A percentile compares a stretch with the other conserved stretches of the same genome.
phyloP scores from a whole-genome alignment of 2,329 filamentous ascomycete species.

The Colletotrichum destructivum region DNA sequence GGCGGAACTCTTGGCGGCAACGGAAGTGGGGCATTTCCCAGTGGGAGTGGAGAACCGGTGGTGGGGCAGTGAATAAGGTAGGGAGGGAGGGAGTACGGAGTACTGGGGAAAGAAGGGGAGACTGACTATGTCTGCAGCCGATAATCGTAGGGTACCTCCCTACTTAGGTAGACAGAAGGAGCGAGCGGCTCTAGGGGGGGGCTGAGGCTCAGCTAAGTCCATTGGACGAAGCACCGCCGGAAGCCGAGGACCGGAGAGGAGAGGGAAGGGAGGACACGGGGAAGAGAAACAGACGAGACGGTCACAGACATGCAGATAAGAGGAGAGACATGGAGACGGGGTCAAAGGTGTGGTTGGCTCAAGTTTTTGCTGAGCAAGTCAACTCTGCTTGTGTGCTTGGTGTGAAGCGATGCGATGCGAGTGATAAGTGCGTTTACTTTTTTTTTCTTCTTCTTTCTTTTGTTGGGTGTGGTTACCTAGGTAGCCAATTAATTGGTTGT shows the following conservation, averaged over 20 bases:
- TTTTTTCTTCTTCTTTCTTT: neutral
- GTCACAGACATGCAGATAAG: neutral
- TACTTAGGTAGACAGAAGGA: neutral
- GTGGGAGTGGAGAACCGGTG: slow-evolving; percentile 27
- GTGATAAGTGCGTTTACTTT: slow-evolving; percentile 12
- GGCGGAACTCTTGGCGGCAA: slow-evolving; percentile 40
- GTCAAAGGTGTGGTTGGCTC: neutral
- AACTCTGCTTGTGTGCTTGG: neutral
- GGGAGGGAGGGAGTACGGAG: neutral
- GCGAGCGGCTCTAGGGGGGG: too few relatives aligned
- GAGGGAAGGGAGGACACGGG: slow-evolving; percentile 8
- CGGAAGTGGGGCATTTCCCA: slow-evolving; percentile 31
- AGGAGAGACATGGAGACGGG: slow-evolving; percentile 3
- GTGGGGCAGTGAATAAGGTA: slow-evolving; percentile 18
- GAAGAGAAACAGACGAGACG: slow-evolving; percentile 22
- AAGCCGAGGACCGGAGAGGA: slow-evolving; percentile 14
- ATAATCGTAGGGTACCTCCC: neutral
- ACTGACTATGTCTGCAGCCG: neutral
- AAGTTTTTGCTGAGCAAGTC: neutral
- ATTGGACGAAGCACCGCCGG: neutral
- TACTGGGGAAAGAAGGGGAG: neutral
- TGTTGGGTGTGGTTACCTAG: neutral
- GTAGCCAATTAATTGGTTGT: slow-evolving; percentile 12
- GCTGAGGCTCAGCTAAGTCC: too few relatives aligned
- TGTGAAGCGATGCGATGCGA: slow-evolving; percentile 1